Evolutionary conservation across 148 eudicot species (phyloP).

Genomic region (Nyssa sinensis): DNA sequence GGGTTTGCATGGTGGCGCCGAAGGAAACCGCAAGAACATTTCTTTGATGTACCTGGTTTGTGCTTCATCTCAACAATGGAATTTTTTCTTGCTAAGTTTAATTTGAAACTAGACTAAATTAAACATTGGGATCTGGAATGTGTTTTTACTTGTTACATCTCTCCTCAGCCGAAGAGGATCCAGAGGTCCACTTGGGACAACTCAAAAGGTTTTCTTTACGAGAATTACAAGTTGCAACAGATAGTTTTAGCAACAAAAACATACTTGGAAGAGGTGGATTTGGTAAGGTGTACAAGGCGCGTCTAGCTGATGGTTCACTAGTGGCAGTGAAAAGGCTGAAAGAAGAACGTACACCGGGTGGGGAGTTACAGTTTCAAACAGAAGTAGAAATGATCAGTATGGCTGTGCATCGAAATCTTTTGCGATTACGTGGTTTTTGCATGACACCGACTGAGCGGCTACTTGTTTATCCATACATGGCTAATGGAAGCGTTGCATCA

Average conservation of each 20-base stretch:
- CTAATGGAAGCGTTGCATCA: slow-evolving; percentile 49
- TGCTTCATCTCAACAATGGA: no score
- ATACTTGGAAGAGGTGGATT: slow-evolving; percentile 59
- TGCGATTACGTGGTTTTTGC: slow-evolving; percentile 49
- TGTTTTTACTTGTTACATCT: not conserved
- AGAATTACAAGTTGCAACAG: slow-evolving; percentile 50
- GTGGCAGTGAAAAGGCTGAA: slow-evolving; percentile 55
- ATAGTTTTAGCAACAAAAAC: slow-evolving; percentile 44
- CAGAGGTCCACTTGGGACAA: slow-evolving; percentile 51
- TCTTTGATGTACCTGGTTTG: slow-evolving; percentile 60
- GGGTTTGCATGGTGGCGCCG: slow-evolving; percentile 44
- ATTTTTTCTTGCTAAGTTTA: no score
- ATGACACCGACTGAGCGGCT: slow-evolving; percentile 51
- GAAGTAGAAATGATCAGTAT: slow-evolving; percentile 62
- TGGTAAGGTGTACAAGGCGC: slow-evolving; percentile 54
- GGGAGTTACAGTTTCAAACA: slow-evolving; percentile 51
- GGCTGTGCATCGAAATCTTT: slow-evolving; percentile 52
- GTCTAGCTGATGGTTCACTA: slow-evolving; percentile 50
- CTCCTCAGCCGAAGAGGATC: slow-evolving; percentile 53
- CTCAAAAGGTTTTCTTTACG: slow-evolving; percentile 50
- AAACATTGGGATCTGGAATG: not conserved
- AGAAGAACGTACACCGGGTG: slow-evolving; percentile 48
- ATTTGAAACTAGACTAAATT: not conserved
- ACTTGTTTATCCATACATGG: slow-evolving; percentile 56
- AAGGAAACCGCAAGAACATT: slow-evolving; percentile 44